Conservation (phyloP, 768 basidiomycete genomes). For the Panus rudis region DNA sequence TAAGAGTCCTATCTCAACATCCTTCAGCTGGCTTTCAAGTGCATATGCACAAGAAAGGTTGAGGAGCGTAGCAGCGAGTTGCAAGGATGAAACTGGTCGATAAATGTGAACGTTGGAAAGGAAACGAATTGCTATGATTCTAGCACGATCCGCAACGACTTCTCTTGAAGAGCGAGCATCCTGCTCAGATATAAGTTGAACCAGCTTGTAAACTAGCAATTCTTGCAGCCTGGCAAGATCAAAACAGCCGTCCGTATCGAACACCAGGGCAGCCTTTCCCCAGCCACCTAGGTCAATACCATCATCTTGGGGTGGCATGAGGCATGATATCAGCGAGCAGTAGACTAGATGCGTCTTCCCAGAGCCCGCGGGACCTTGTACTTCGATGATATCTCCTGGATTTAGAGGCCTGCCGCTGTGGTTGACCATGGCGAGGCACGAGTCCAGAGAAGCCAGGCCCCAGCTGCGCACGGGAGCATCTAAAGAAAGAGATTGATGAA, state of each 20-base stretch:
- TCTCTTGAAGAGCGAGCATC: conserved; percentile 9
- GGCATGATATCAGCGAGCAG: conserved; percentile 50
- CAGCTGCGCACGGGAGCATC: conserved; percentile 14
- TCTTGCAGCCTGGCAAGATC: conserved; percentile 45
- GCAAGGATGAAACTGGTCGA: conserved; percentile 54
- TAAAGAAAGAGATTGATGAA: no score
- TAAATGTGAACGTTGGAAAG: conserved; percentile 63
- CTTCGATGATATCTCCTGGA: conserved; percentile 62
- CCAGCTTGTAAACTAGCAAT: conserved; percentile 44
- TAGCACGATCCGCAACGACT: neutral
- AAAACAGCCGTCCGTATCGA: conserved; percentile 68
- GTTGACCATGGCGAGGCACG: conserved; percentile 8
- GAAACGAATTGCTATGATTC: no score
- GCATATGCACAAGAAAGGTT: conserved; percentile 50
- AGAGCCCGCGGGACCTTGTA: conserved; percentile 67
- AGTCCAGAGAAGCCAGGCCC: conserved; percentile 28
- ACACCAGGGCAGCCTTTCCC: conserved; percentile 56
- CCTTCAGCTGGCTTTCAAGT: conserved; percentile 31
- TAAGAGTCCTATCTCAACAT: conserved; percentile 55
- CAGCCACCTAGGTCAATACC: conserved; percentile 44
- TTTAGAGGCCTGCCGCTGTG: conserved; percentile 27
- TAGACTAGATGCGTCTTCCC: conserved; percentile 80
- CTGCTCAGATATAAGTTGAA: conserved; percentile 32
- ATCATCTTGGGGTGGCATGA: conserved; percentile 38
- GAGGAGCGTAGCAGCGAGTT: conserved; percentile 63